Percentiles rank a stretch among this genome's conserved stretches.
Evolutionary conservation across 106 monocot species (phyloP).

Genomic region (Acanthochlamys bracteata): DNA sequence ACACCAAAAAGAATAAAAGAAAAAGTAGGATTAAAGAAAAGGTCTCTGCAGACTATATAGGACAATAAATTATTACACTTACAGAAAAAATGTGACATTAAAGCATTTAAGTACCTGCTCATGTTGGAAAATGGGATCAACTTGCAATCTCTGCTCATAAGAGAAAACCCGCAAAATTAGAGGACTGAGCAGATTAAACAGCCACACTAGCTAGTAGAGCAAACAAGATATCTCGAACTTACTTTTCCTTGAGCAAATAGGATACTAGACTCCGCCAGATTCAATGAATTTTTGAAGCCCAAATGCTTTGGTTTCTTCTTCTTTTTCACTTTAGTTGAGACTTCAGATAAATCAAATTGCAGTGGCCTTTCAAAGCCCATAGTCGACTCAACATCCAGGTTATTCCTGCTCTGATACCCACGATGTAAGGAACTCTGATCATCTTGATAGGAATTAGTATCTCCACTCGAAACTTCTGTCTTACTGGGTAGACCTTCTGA

Average conservation of each 20-base stretch:
- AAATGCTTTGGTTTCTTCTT: constrained; percentile 78
- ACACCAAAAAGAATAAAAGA: too few relatives aligned
- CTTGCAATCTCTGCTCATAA: constrained; percentile 65
- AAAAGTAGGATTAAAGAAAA: neutral
- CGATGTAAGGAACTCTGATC: constrained; percentile 68
- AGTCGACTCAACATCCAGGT: constrained; percentile 72
- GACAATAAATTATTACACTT: neutral
- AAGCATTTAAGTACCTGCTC: constrained; percentile 38
- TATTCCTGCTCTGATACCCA: constrained; percentile 47
- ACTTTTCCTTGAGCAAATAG: constrained; percentile 54
- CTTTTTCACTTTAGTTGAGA: constrained; percentile 54
- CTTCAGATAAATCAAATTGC: constrained; percentile 44
- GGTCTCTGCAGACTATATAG: neutral
- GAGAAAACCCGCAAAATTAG: constrained; percentile 39
- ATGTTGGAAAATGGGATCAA: constrained; percentile 37
- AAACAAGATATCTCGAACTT: constrained; percentile 11
- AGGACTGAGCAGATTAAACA: constrained; percentile 2
- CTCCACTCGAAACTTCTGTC: constrained; percentile 94
- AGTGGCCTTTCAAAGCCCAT: constrained; percentile 61
- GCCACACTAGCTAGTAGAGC: neutral
- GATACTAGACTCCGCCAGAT: constrained; percentile 34
- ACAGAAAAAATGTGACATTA: neutral
- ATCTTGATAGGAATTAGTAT: constrained; percentile 80
- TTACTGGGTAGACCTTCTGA: constrained; percentile 45
- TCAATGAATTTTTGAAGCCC: constrained; percentile 39